Evolutionary conservation across 768 basidiomycete genomes (phyloP), one percentile per base, ranked within the genome.

Genomic region (Russula vinacea): DNA sequence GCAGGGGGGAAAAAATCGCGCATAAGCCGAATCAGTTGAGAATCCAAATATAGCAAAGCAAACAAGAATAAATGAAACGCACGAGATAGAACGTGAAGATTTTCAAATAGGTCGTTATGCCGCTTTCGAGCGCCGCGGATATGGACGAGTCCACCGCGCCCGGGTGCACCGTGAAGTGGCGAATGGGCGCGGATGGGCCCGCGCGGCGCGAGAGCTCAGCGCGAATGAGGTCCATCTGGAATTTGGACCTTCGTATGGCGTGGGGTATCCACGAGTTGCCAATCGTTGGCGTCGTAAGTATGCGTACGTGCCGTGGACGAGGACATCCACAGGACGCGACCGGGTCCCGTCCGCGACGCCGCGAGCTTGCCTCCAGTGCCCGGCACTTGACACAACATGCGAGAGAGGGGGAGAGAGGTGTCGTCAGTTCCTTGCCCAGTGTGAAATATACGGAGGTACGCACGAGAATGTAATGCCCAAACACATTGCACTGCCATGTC

Each of bases 401-500:
- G 40, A 6, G 40, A 9, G n/a, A 10, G 22, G 3, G 5, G 3
- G 11, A 4, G 44, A 8, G 10, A 19, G 52, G 1, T 8, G 1
- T 51, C 49, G 26, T 29, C 17, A n/a, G 16, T 6, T 2, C 19
- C 11, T 4, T 8, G 62, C 45, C 29, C 55, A 56, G 44, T n/a
- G n/a, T 51, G 13, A 5, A 35, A 61, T n/a, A 58, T 32, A 37
- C 8, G 14, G 14, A 2, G 5, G 45, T 5, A 80, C 87, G 60
- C 70, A 93, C 92, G 68, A 94, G 75, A 33, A 80, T 80, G 71
- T 87, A 94, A 73, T 93, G 91, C 0, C 87, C 85, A 61, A 94
- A 92, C 32, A 92, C 75, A 69, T 94, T 94, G 64, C 84, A 88
- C 71, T 93, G 90, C 90, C 91, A 94, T 8, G 86, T 82, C 81